Evolutionary conservation across 441 rosid genomes (phyloP).

Genomic region (Croton laevigatus): DNA sequence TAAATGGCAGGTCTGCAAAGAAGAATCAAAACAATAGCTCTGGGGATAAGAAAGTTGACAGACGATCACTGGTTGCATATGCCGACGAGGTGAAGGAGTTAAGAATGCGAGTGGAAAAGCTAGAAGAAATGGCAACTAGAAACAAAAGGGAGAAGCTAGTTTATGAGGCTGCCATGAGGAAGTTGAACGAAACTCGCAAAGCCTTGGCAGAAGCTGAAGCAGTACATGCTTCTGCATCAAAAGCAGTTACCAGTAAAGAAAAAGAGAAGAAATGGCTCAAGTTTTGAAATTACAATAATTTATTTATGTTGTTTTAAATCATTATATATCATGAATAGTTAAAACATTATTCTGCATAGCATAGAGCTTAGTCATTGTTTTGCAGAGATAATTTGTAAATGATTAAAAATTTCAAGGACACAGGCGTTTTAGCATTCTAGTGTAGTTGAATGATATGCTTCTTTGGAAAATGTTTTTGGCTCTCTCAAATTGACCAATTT

Average conservation of each 20-base stretch:
- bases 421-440: not conserved
- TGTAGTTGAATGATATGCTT: not conserved
- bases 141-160: constrained; percentile 70
- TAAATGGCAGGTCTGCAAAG: constrained; percentile 36
- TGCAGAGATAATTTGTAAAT: not conserved
- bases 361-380: not conserved
- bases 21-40: constrained; percentile 42
- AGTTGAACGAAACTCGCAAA: constrained; percentile 61
- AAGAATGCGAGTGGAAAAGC: constrained; percentile 49
- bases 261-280: constrained; percentile 93
- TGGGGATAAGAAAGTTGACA: constrained; percentile 57
- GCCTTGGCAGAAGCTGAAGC: constrained; percentile 73
- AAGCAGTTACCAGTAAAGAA: constrained; percentile 62
- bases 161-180: constrained; percentile 72
- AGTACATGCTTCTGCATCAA: constrained; percentile 69
- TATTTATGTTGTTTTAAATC: too few species aligned
- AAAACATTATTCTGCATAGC: not conserved
- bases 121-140: constrained; percentile 79
- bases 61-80: constrained; percentile 65
- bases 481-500: too few species aligned
- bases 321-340: too few species aligned
- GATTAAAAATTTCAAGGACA: not conserved
- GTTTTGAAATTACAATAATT: constrained; percentile 38
- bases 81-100: constrained; percentile 75
- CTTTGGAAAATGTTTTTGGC: not conserved